These are phyloP conservation scores for Apiospora malaysiana DNA, from an alignment of 2,329 filamentous ascomycete genomes.

Conservation along the genomic window DNA sequence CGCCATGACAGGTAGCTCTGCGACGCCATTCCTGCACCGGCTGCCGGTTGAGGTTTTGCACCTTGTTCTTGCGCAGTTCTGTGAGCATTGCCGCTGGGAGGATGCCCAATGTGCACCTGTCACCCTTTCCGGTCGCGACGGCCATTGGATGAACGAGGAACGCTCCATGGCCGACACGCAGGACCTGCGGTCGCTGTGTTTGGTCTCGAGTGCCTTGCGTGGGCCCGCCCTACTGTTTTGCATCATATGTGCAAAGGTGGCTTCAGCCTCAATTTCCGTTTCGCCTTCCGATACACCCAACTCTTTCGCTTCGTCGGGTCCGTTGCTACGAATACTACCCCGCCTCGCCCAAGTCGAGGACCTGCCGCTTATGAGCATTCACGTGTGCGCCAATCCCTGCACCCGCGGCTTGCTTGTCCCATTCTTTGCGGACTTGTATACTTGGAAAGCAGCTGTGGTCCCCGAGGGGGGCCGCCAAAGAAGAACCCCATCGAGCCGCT, in stretches of 20 bases:
- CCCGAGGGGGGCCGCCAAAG: neutral
- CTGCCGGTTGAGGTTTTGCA: conserved; percentile 4
- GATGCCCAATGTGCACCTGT: neutral
- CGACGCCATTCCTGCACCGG: neutral
- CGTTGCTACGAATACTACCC: neutral
- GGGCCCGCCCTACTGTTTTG: neutral
- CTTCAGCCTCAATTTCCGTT: neutral
- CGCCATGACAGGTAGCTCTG: neutral
- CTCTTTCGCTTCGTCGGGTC: conserved; percentile 14
- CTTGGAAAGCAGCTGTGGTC: neutral
- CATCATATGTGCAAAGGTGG: conserved; percentile 13
- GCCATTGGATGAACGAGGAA: neutral
- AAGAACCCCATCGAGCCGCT: neutral
- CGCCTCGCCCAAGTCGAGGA: neutral
- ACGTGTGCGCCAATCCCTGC: conserved; percentile 7
- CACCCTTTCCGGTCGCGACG: neutral
- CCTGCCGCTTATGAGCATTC: conserved; percentile 1
- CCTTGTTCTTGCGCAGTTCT: conserved; percentile 14
- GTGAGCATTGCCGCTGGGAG: conserved; percentile 15
- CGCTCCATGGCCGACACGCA: neutral
- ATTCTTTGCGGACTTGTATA: neutral
- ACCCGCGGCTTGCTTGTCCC: neutral
- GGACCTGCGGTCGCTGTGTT: conserved; percentile 1
- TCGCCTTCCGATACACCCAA: neutral
- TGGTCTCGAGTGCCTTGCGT: conserved; percentile 3